Percentiles rank a stretch among this genome's conserved stretches.
phyloP scores from a whole-genome alignment of 768 basidiomycete genomes.

The Phlebiopsis gigantea region DNA sequence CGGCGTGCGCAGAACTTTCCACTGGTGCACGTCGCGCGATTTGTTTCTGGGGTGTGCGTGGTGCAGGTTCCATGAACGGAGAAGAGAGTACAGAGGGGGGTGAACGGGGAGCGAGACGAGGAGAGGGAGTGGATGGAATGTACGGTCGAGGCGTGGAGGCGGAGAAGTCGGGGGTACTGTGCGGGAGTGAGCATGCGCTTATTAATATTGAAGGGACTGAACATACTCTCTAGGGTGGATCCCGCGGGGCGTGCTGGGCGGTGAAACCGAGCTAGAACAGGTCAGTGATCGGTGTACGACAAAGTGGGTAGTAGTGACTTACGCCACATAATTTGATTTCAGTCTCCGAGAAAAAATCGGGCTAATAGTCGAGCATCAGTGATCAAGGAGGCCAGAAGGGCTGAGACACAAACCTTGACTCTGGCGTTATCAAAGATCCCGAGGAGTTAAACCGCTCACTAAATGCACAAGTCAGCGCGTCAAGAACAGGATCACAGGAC shows the following conservation, averaged over 20 bases:
- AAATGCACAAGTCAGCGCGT: not conserved
- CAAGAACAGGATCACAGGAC: too few relatives aligned
- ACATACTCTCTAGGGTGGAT: conserved; percentile 1
- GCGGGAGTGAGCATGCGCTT: not conserved
- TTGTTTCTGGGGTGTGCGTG: conserved; percentile 11
- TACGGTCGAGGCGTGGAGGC: conserved; percentile 9
- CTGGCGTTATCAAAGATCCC: conserved; percentile 23
- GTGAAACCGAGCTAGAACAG: conserved; percentile 6
- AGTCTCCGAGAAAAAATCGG: conserved; percentile 19
- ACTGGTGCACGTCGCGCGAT: conserved; percentile 7
- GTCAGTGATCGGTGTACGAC: not conserved
- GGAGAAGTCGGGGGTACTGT: conserved; percentile 5
- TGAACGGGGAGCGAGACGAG: conserved; percentile 19
- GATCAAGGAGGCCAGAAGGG: too few relatives aligned
- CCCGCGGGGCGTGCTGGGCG: conserved; percentile 9
- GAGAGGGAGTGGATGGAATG: conserved; percentile 10
- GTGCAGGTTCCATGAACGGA: conserved; percentile 25
- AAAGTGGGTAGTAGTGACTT: not conserved
- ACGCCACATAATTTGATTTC: conserved; percentile 8
- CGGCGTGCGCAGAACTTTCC: conserved; percentile 8
- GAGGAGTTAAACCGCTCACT: conserved; percentile 4
- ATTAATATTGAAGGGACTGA: not conserved
- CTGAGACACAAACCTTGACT: conserved; percentile 20
- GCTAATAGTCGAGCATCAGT: conserved; percentile 10
- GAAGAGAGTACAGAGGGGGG: conserved; percentile 24